Base-by-base conservation (phyloP, 1,139 yeast genomes). In the Hansenula lynferdii region DNA sequence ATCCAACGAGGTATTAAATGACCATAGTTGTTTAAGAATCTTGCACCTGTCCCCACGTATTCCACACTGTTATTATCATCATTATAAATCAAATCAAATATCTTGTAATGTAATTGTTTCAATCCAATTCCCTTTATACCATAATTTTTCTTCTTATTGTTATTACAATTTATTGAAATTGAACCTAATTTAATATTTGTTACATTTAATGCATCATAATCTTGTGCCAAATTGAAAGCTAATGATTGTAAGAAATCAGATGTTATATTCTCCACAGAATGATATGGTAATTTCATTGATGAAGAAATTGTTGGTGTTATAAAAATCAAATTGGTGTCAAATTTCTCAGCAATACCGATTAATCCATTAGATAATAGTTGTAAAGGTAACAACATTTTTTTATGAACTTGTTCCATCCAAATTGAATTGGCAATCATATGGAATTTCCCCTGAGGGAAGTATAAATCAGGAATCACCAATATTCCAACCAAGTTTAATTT, bases 391-490 rank as follows among this genome's bases (percentile, higher is more conserved):
- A 69, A 48, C 8, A 70, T 42, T 41, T 80, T 68, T 21, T 73
- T 70, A 44, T 67, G 64, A 30, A 80, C 47, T 31, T 69, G 50
- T 20, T 69, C 66, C 10, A 62, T 57, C 87, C 87, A 80, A 6
- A 76, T 69, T 8, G 66, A 63, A 12, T 69, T 60, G 2, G 75
- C 56, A n/a, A 78, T 62, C 34, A 75, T 67, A 49, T 82, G 87
- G 15, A 81, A 63, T 1, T 89, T 87, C 0, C 89, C 90, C 2
- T 79, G 61, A 3, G 86, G 85, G 59, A 77, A 80, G 51, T 72
- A 76, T 43, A 80, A 61, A 48, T 73, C 79, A 0, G 90, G 90
- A 2, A 84, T 65, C 38, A 82, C 70, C 11, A 83, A 61, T 17
- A 81, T 76, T 5, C 81, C 81, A 3, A 70, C 68, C 14, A 82